A percentile compares a stretch with the other conserved stretches of the same genome.
Evolutionary conservation across 768 basidiomycete species (phyloP).

Genomic region (Mycena chlorophos): DNA sequence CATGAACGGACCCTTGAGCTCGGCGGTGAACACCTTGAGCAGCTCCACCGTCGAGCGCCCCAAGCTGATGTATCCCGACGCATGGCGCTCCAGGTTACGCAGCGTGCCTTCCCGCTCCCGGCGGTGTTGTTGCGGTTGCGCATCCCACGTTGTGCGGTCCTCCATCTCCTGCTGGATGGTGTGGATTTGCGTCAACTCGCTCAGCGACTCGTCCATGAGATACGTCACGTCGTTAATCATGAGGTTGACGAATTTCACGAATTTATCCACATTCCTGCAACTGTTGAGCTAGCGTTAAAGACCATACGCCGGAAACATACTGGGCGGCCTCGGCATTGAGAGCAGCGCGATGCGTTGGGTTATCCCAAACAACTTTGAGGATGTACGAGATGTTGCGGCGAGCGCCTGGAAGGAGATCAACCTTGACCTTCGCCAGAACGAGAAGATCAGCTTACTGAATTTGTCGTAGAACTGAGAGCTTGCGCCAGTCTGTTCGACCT

Average conservation of each 20-base stretch:
- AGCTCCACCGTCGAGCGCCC: slow-evolving; percentile 88
- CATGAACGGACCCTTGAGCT: slow-evolving; percentile 91
- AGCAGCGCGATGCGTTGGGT: slow-evolving; percentile 83
- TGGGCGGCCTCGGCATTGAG: slow-evolving; percentile 70
- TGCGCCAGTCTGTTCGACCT: slow-evolving; percentile 96
- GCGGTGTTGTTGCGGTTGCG: slow-evolving; percentile 66
- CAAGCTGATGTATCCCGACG: slow-evolving; percentile 82
- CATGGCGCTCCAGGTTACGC: slow-evolving; percentile 79
- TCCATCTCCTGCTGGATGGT: slow-evolving; percentile 85
- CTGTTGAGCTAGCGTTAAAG: neutral
- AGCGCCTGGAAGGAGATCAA: slow-evolving; percentile 44
- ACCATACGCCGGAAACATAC: slow-evolving; percentile 42
- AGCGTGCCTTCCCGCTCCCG: slow-evolving; percentile 82
- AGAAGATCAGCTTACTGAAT: slow-evolving; percentile 67
- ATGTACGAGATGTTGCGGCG: slow-evolving; percentile 83
- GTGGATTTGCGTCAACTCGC: slow-evolving; percentile 85
- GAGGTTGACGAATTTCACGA: slow-evolving; percentile 93
- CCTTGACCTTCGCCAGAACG: neutral
- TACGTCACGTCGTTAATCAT: slow-evolving; percentile 99
- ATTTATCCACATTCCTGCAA: slow-evolving; percentile 82
- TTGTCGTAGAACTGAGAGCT: slow-evolving; percentile 99
- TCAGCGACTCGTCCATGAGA: slow-evolving; percentile 93
- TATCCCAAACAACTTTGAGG: slow-evolving; percentile 89
- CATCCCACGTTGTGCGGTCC: slow-evolving; percentile 67
- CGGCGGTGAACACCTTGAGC: slow-evolving; percentile 88